phyloP scores from a whole-genome alignment of 176 grass and related monocot species.

The Coix lacrymajobi region DNA sequence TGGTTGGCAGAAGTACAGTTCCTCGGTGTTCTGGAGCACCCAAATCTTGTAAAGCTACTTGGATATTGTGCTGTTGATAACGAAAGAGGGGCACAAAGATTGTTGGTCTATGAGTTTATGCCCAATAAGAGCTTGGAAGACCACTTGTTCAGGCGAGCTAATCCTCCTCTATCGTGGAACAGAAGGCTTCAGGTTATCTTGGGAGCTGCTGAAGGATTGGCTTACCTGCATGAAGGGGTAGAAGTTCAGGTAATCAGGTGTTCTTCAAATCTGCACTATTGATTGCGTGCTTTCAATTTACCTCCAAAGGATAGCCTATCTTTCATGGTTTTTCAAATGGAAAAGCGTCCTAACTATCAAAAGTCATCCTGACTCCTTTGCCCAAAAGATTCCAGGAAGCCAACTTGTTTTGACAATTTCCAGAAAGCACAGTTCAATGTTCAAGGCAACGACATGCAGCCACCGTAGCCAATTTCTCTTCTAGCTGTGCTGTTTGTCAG shows the following conservation, averaged over 20 bases:
- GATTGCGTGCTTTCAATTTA: not conserved
- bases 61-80: conserved; percentile 83
- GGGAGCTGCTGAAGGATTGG: conserved; percentile 81
- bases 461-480: conserved; percentile 3
- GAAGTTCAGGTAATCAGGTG: conserved; percentile 97
- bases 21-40: conserved; percentile 87
- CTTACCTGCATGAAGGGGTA: conserved; percentile 81
- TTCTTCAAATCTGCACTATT: not conserved
- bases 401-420: conserved; percentile 19
- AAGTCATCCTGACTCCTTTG: not conserved
- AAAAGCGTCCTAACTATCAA: not conserved
- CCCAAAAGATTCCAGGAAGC: conserved; percentile 19
- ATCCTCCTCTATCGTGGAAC: conserved; percentile 71
- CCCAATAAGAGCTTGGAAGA: conserved; percentile 89
- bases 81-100: conserved; percentile 68
- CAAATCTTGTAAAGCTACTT: conserved; percentile 88
- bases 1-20: conserved; percentile 98
- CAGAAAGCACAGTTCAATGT: conserved; percentile 8
- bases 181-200: conserved; percentile 77
- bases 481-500: not conserved
- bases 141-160: conserved; percentile 67
- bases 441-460: not conserved
- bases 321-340: not conserved
- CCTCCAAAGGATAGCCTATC: not conserved
- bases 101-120: conserved; percentile 91